phyloP scores from a whole-genome alignment of 805 yeast genomes.

The Sugiyamaella marilandica region DNA sequence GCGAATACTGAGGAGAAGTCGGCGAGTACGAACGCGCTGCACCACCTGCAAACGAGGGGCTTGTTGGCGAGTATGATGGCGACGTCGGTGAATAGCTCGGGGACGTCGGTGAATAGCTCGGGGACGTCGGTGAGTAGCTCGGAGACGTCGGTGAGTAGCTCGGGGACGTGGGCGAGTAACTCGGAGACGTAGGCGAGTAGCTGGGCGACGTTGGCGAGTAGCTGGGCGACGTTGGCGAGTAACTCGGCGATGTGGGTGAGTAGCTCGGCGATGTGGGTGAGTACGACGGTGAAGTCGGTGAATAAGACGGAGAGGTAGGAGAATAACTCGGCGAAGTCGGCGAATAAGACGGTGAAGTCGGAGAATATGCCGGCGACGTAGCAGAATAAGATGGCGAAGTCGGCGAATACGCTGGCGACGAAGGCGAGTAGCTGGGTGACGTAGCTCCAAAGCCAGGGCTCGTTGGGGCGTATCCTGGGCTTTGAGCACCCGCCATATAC shows the following conservation, averaged over 20 bases:
- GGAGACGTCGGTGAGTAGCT: constrained; percentile 65
- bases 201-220: constrained; percentile 74
- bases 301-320: constrained; percentile 70
- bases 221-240: constrained; percentile 59
- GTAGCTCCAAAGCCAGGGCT: constrained; percentile 62
- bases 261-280: constrained; percentile 70
- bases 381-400: constrained; percentile 77
- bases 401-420: constrained; percentile 72
- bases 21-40: constrained; percentile 43
- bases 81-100: constrained; percentile 61
- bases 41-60: neutral
- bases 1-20: constrained; percentile 36
- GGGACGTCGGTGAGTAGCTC: constrained; percentile 63
- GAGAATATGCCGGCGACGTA: constrained; percentile 75
- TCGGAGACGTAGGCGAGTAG: constrained; percentile 61
- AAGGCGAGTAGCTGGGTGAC: constrained; percentile 64
- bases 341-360: constrained; percentile 65
- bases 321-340: constrained; percentile 61
- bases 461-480: constrained; percentile 67
- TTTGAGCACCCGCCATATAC: constrained; percentile 37
- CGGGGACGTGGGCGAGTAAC: constrained; percentile 71
- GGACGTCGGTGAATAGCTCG: constrained; percentile 58
- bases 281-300: constrained; percentile 66
- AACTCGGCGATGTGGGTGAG: constrained; percentile 69
- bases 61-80: constrained; percentile 45